phyloP scores from a whole-genome alignment of 2,329 filamentous ascomycete genomes.

The Diaporthe ilicicola region DNA sequence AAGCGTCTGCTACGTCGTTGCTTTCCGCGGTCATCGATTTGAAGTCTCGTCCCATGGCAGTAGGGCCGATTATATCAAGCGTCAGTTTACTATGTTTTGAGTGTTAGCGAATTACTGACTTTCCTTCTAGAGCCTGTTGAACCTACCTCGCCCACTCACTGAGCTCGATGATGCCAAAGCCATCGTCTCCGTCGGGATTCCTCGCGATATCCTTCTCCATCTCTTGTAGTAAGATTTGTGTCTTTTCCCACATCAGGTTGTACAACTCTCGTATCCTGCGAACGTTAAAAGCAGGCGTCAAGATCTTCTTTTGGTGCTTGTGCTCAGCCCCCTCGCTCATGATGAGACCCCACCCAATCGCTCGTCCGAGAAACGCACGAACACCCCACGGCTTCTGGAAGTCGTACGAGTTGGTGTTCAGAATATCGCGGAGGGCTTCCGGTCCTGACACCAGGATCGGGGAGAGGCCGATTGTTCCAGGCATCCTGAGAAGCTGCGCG shows the following conservation, averaged over 20 bases:
- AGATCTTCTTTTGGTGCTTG: slow-evolving; percentile 25
- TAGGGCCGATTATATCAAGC: slow-evolving; percentile 28
- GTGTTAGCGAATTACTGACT: background rate
- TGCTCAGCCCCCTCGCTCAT: slow-evolving; percentile 27
- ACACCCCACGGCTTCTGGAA: slow-evolving; percentile 29
- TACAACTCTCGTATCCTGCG: slow-evolving; percentile 27
- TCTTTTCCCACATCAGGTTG: slow-evolving; percentile 28
- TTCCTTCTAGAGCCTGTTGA: background rate
- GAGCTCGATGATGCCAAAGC: slow-evolving; percentile 19
- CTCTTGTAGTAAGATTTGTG: slow-evolving; percentile 11
- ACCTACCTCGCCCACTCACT: slow-evolving; percentile 29
- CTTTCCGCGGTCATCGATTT: slow-evolving; percentile 17
- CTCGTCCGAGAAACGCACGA: slow-evolving; percentile 19
- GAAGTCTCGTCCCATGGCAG: slow-evolving; percentile 26
- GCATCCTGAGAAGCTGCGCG: slow-evolving; percentile 25
- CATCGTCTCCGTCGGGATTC: background rate
- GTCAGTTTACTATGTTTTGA: slow-evolving; percentile 7
- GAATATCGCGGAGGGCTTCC: slow-evolving; percentile 25
- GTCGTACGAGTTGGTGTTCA: slow-evolving; percentile 24
- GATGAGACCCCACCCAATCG: slow-evolving; percentile 28
- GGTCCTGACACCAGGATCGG: slow-evolving; percentile 24
- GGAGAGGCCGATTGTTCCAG: background rate
- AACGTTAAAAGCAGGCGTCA: slow-evolving; percentile 18
- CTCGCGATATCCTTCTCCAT: slow-evolving; percentile 24
- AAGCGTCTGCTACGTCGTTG: slow-evolving; percentile 24